Conservation (phyloP, 495 filamentous ascomycete genomes). For the Cryomyces minteri region DNA sequence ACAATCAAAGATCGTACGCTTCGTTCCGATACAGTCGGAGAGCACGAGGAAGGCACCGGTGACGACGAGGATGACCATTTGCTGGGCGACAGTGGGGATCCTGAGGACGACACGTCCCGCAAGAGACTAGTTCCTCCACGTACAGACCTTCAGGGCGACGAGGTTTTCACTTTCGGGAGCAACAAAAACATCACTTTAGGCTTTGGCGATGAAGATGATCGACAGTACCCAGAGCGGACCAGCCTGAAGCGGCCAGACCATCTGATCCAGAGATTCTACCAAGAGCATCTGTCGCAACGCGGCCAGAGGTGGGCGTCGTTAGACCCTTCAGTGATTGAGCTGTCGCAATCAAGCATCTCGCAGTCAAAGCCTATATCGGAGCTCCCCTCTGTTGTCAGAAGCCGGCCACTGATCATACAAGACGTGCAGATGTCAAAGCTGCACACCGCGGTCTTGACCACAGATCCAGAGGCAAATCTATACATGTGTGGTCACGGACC, state of each 20-base stretch:
- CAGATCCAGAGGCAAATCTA: conserved; percentile 80
- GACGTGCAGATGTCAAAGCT: conserved; percentile 78
- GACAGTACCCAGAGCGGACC: conserved; percentile 79
- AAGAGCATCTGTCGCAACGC: conserved; percentile 13
- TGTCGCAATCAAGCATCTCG: conserved; percentile 10
- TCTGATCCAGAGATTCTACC: conserved; percentile 47
- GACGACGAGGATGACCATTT: conserved; percentile 13
- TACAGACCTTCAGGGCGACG: conserved; percentile 46
- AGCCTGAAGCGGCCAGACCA: conserved; percentile 61
- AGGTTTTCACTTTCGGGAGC: conserved; percentile 82
- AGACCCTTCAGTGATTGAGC: conserved; percentile 11
- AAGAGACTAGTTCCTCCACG: conserved; percentile 1
- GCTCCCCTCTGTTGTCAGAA: conserved; percentile 49
- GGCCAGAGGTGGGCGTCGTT: conserved; percentile 9
- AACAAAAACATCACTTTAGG: conserved; percentile 90
- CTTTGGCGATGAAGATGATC: conserved; percentile 81
- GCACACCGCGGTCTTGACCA: conserved; percentile 75
- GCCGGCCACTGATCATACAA: conserved; percentile 50
- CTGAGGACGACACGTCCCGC: conserved; percentile 6
- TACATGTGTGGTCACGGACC: conserved; percentile 87
- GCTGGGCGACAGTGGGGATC: conserved; percentile 10
- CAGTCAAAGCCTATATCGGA: conserved; percentile 23
- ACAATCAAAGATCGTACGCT: conserved; percentile 44
- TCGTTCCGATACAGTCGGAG: conserved; percentile 5
- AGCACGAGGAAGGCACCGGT: conserved; percentile 15